Base-by-base conservation (phyloP, 306 rosid genomes). In the Gastrolobium bilobum region DNA sequence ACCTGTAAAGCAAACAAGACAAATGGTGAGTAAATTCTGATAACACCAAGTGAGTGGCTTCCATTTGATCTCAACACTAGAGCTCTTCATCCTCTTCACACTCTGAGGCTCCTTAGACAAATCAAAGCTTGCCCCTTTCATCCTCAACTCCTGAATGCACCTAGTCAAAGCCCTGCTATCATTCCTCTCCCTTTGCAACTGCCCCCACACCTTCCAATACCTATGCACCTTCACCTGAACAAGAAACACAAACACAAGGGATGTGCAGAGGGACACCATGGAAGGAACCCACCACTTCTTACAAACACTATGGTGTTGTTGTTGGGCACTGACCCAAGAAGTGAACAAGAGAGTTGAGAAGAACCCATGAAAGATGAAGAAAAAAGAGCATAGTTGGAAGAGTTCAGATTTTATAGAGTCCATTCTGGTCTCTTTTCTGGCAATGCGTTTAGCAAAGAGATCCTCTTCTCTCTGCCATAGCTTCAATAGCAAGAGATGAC, bases 51-150 rank as follows among this genome's bases (percentile, higher is more conserved):
- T 85, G 1, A 90, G 9, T 0, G 94, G 93, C 75, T 81, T 84
- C 97, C 97, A 95, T 31, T 89, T 91, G 82, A 93, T 89, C 86
- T 92, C 99, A 2, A 91, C 98, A 47, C 99, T 95, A 0, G 99
- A 93, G 79, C 99, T 95, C 78, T 93, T 95, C 94, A 95, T 89
- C 85, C 84, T 91, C 81, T 88, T 90, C 80, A 91, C 90, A 59
- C 40, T 46, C 3, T 75, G 73, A 0, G 94, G 94, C 78, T 89
- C 94, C 59, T 91, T 95, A 0, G 89, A 88, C 84, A 95, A 38
- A 84, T 95, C 97, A 62, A 93, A 95, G 83, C 96, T 90, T 2
- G 88, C 86, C 9, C 99, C 99, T 63, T 91, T 93, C 99, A 92
- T 95, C 78, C 98, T 93, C 86, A 93, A 68, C 79, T 95, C 99